Evolutionary conservation across 2,329 filamentous ascomycete genomes (phyloP), one percentile per base, ranked within the genome.

Genomic region (Macrophomina tecta): DNA sequence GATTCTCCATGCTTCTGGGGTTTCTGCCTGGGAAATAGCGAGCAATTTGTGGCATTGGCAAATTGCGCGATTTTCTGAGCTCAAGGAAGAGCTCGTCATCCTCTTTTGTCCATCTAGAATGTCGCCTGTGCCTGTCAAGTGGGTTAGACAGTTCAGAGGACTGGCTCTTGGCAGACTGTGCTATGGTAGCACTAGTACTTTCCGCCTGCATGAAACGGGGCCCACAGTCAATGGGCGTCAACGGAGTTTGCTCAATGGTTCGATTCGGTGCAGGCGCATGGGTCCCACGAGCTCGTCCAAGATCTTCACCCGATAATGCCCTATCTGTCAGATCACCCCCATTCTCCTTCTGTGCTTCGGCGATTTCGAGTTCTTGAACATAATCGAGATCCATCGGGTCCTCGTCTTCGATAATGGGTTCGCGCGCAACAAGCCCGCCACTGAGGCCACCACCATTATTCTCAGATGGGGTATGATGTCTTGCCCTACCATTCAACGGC

Each of bases 61-160:
- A 64, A 34, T 75, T 71, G 8, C 75, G 67, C 2, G 73, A 64
- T 46, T 70, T 64, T 48, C 68, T 77, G 16, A 72, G 70, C 65
- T 75, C 70, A n/a, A 77, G 71, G n/a, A 81, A 73, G 30, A 79
- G 73, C 34, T 74, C 67, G 42, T 79, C 73, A 23, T 80, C 76
- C 49, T 76, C 74, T 42, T 71, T 67, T 6, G 69, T 75, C 60
- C 78, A 80, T 7, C 38, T 11, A n/a, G 72, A 74, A 46, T 66
- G 71, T 69, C 70, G 55, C 67, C 69, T 49, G 42, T 14, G 23
- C 66, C 69, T 58, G 49, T 45, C 8, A 14, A 45, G 5, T 45
- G 5, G 11, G 42, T 14, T n/a, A 16, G 12, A 45, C 16, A 5
- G 5, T 45, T 14, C 42, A 45, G 42, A 16, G 5, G 12, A 45